These are phyloP conservation scores for Pinus albicaulis DNA, from an alignment of 75 land plant genomes.

Conservation along the genomic window DNA sequence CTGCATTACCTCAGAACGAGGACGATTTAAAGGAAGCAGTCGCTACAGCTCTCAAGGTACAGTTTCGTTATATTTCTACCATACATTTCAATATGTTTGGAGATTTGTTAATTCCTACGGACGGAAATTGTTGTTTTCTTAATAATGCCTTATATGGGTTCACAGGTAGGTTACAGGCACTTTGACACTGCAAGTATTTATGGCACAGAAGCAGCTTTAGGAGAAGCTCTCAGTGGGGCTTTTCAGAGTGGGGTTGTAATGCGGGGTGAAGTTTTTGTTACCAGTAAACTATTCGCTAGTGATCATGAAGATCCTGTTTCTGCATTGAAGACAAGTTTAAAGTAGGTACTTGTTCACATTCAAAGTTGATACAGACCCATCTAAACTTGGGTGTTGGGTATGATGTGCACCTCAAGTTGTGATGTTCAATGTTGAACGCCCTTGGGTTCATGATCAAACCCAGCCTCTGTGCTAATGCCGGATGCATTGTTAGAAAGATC, in stretches of 20 bases:
- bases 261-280: constrained; percentile 57
- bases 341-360: constrained; percentile 18
- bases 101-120: too few relatives aligned
- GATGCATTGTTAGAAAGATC: too few relatives aligned
- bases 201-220: constrained; percentile 36
- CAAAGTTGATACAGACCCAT: too few relatives aligned
- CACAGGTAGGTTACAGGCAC: constrained; percentile 58
- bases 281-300: constrained; percentile 29
- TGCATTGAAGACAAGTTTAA: constrained; percentile 32
- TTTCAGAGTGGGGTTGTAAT: constrained; percentile 21
- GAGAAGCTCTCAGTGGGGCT: constrained; percentile 37
- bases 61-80: not conserved
- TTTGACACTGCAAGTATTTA: constrained; percentile 47
- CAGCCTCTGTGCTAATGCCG: too few relatives aligned
- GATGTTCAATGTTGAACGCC: too few relatives aligned
- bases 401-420: too few relatives aligned
- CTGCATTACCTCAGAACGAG: not conserved
- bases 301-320: constrained; percentile 44
- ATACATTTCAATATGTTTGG: not conserved
- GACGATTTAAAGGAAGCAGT: not conserved
- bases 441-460: too few relatives aligned
- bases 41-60: not conserved
- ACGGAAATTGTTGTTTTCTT: not conserved
- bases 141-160: not conserved
- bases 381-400: too few relatives aligned